Conservation (phyloP, 208 protist species). For the Wallacemonas sp. region DNA sequence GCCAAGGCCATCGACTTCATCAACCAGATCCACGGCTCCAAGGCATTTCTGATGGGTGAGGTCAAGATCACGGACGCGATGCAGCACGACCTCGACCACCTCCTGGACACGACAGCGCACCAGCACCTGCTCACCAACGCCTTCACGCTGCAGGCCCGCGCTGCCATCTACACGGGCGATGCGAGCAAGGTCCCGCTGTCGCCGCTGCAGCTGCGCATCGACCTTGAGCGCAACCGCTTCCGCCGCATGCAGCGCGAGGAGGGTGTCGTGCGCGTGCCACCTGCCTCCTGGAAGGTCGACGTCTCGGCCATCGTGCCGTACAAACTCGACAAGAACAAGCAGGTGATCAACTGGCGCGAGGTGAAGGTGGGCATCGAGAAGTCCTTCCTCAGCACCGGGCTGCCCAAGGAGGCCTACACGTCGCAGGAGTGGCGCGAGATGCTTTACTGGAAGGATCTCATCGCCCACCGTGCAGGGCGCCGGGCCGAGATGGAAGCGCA, state of each 20-base stretch:
- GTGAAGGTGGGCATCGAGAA: constrained; percentile 88
- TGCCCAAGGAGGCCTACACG: constrained; percentile 81
- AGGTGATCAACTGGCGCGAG: constrained; percentile 84
- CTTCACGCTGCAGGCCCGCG: constrained; percentile 52
- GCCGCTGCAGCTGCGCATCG: constrained; percentile 83
- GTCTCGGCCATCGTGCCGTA: constrained; percentile 81
- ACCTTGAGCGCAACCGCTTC: constrained; percentile 82
- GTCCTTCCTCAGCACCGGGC: constrained; percentile 75
- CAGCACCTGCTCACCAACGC: constrained; percentile 87
- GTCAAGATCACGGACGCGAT: constrained; percentile 64
- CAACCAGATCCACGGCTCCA: constrained; percentile 65
- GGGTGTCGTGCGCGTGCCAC: constrained; percentile 86
- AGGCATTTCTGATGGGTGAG: constrained; percentile 66
- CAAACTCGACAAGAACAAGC: constrained; percentile 70
- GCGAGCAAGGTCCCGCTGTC: constrained; percentile 73
- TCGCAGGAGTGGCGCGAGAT: constrained; percentile 76
- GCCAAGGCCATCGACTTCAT: constrained; percentile 87
- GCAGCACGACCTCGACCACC: constrained; percentile 50
- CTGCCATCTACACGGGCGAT: constrained; percentile 68
- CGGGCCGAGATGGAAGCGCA: constrained; percentile 54
- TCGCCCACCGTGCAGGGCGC: constrained; percentile 45
- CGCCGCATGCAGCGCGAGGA: constrained; percentile 85
- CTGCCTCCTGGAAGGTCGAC: constrained; percentile 69
- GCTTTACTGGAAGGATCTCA: constrained; percentile 52
- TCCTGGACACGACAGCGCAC: constrained; percentile 84